phyloP scores from a whole-genome alignment of 2,329 filamentous ascomycete species.

The Scedosporium minutisporum region DNA sequence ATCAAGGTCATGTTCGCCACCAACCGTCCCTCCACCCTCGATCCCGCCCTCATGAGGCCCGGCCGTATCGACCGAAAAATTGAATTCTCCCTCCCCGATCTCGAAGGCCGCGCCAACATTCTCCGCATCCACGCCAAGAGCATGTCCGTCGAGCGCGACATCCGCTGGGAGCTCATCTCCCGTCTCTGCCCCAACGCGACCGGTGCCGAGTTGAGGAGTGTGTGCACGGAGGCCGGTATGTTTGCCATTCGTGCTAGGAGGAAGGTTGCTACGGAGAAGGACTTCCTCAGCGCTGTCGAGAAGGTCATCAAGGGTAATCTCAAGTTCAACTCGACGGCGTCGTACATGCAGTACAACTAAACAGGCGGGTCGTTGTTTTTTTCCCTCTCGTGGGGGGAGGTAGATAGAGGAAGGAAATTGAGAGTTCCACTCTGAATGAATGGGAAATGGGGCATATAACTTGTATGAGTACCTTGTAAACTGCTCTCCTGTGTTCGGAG shows the following conservation, averaged over 20 bases:
- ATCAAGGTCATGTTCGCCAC: constrained; percentile 99
- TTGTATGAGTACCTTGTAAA: constrained; percentile 1
- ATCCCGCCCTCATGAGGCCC: constrained; percentile 94
- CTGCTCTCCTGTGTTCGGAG: not conserved
- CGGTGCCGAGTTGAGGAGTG: constrained; percentile 88
- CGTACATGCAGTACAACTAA: constrained; percentile 99
- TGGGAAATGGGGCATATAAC: not conserved
- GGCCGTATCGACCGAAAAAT: constrained; percentile 98
- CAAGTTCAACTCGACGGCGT: constrained; percentile 98
- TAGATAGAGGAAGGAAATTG: not conserved
- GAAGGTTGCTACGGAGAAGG: constrained; percentile 98
- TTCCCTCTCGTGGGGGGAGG: not conserved
- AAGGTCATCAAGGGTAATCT: constrained; percentile 99
- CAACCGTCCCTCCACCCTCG: constrained; percentile 88
- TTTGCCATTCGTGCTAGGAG: constrained; percentile 89
- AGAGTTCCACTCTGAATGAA: too few species aligned
- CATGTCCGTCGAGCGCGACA: constrained; percentile 98
- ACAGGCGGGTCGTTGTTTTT: not conserved
- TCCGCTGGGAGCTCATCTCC: constrained; percentile 97
- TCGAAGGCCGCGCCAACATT: constrained; percentile 95
- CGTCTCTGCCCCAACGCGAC: constrained; percentile 95
- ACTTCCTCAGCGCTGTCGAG: constrained; percentile 94
- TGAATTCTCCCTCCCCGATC: constrained; percentile 93
- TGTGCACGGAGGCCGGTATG: constrained; percentile 97
- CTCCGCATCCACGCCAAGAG: constrained; percentile 98